phyloP scores from a whole-genome alignment of 2,329 filamentous ascomycete genomes.

The Endothia cerciana region DNA sequence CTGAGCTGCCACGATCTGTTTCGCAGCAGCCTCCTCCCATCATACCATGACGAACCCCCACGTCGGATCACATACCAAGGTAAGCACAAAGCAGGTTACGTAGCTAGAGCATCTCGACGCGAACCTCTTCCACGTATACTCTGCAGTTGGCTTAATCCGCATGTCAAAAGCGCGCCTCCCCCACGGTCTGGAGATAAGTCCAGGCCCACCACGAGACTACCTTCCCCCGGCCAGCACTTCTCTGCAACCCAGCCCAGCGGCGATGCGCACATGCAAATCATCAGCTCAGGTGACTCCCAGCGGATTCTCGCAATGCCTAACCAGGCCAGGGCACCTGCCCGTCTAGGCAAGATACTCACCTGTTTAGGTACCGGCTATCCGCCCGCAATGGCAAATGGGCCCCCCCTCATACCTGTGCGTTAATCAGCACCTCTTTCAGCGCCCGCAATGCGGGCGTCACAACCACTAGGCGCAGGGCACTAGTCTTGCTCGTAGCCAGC shows the following conservation, averaged over 20 bases:
- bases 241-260: background rate
- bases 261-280: constrained; percentile 1
- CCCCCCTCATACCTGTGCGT: background rate
- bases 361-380: background rate
- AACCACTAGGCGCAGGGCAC: background rate
- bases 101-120: background rate
- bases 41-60: background rate
- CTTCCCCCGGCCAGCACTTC: background rate
- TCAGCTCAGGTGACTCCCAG: background rate
- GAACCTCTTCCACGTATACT: background rate
- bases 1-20: background rate
- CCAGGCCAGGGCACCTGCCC: background rate
- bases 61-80: background rate
- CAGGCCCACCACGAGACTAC: background rate
- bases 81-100: background rate
- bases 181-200: background rate
- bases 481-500: background rate
- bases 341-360: background rate
- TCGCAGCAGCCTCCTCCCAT: background rate
- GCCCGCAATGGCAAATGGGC: background rate
- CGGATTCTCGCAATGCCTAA: background rate
- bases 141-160: background rate
- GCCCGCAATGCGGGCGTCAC: background rate
- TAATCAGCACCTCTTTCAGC: background rate
- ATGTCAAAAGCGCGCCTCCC: background rate